Percentiles rank a stretch among this genome's conserved stretches.
Evolutionary conservation across 805 yeast genomes (phyloP).

Genomic region (Cyberlindnera petersonii): DNA sequence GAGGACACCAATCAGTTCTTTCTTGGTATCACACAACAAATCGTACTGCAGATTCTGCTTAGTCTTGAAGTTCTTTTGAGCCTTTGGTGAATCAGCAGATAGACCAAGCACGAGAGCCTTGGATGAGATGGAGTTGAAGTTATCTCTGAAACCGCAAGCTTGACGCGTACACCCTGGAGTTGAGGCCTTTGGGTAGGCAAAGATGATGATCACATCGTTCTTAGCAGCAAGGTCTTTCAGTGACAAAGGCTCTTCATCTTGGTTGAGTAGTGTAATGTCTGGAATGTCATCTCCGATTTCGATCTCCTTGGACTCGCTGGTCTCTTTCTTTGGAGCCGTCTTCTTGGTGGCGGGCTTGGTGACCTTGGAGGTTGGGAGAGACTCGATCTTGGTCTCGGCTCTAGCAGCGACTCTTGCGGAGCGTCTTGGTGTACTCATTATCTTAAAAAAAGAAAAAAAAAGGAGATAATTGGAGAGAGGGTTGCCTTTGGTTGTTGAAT

Average conservation of each 20-base stretch:
- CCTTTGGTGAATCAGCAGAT: slow-evolving; percentile 74
- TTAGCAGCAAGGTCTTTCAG: slow-evolving; percentile 38
- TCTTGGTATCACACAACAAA: slow-evolving; percentile 72
- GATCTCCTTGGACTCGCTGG: slow-evolving; percentile 19
- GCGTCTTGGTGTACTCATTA: slow-evolving; percentile 13
- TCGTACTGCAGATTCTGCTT: slow-evolving; percentile 74
- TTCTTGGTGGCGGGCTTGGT: slow-evolving; percentile 20
- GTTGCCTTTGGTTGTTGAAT: no score
- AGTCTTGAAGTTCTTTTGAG: slow-evolving; percentile 71
- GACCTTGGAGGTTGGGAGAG: slow-evolving; percentile 18
- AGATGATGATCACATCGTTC: slow-evolving; percentile 47
- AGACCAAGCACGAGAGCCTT: slow-evolving; percentile 71
- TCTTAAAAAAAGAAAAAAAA: neutral
- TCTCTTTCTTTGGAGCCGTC: neutral
- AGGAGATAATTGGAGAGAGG: neutral
- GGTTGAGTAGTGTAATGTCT: slow-evolving; percentile 57
- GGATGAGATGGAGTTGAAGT: slow-evolving; percentile 48
- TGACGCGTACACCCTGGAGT: slow-evolving; percentile 98
- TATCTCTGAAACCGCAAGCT: slow-evolving; percentile 82
- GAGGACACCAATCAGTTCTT: slow-evolving; percentile 60
- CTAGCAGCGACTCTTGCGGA: slow-evolving; percentile 18
- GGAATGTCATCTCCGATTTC: slow-evolving; percentile 66
- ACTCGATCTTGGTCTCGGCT: slow-evolving; percentile 13
- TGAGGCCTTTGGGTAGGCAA: slow-evolving; percentile 87
- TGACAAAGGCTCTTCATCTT: slow-evolving; percentile 61